A percentile compares a stretch with the other conserved stretches of the same genome.
Conservation (phyloP, 768 basidiomycete species). For the Boletus fagicola region DNA sequence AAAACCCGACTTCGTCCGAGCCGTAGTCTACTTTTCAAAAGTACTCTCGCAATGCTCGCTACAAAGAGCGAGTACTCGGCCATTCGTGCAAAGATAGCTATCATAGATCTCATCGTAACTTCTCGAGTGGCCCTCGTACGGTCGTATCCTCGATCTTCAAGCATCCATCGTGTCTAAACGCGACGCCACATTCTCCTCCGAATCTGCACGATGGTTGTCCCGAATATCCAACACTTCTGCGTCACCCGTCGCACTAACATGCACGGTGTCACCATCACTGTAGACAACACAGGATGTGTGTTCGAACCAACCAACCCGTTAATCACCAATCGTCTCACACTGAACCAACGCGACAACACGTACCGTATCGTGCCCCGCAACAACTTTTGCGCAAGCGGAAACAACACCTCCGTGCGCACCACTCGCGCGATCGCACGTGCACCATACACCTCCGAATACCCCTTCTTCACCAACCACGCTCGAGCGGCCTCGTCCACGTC, state of each 20-base stretch:
- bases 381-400: constrained; percentile 78
- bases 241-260: constrained; percentile 47
- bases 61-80: background rate
- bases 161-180: background rate
- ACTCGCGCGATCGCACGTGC: constrained; percentile 87
- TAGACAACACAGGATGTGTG: background rate
- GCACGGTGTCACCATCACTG: constrained; percentile 65
- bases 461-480: constrained; percentile 69
- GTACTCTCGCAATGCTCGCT: background rate
- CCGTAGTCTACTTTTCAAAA: background rate
- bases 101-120: background rate
- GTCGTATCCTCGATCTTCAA: background rate
- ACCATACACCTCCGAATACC: constrained; percentile 84
- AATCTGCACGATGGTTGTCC: constrained; percentile 62
- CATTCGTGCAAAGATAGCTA: background rate
- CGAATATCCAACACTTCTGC: constrained; percentile 47
- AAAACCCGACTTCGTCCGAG: background rate
- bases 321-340: background rate
- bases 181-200: constrained; percentile 9
- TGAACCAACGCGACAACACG: constrained; percentile 10
- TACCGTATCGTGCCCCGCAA: constrained; percentile 77
- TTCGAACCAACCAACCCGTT: background rate
- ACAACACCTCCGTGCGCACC: constrained; percentile 76
- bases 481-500: constrained; percentile 63
- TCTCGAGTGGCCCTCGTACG: background rate